Conservation (phyloP, 352 stramenopile genomes). For the Pythium guiyangense region DNA sequence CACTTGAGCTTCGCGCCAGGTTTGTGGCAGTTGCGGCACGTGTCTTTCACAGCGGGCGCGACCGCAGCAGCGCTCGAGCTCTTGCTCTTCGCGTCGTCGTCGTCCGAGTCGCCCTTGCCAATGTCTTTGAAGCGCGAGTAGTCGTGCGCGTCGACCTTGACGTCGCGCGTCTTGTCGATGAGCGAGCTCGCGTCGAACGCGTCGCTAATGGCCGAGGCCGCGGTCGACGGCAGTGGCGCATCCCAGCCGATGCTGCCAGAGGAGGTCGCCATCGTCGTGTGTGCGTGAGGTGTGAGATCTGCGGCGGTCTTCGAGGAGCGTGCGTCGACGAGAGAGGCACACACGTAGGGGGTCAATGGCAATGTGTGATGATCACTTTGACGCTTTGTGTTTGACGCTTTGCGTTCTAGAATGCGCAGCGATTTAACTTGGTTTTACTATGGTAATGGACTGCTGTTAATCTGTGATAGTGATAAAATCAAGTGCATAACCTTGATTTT, state of each 20-base stretch:
- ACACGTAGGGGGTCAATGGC: too few species aligned
- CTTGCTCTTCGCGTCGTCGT: conserved; percentile 21
- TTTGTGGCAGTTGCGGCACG: conserved; percentile 80
- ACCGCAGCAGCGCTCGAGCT: conserved; percentile 9
- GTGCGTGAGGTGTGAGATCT: not conserved
- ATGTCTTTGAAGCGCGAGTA: conserved; percentile 87
- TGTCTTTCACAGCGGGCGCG: conserved; percentile 14
- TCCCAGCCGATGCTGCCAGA: conserved; percentile 43
- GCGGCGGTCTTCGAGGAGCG: too few species aligned
- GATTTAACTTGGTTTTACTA: too few species aligned
- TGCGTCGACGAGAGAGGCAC: too few species aligned
- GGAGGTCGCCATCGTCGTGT: not conserved
- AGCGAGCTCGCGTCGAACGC: conserved; percentile 32
- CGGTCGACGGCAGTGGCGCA: conserved; percentile 21
- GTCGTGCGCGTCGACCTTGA: conserved; percentile 78
- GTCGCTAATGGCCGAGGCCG: not conserved
- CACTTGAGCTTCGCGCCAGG: conserved; percentile 79
- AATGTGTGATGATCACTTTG: too few species aligned
- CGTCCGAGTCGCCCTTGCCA: conserved; percentile 30
- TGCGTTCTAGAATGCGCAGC: too few species aligned
- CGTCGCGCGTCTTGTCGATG: conserved; percentile 58
- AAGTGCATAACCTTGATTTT: too few species aligned
- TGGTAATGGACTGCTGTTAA: too few species aligned
- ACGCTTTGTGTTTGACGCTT: too few species aligned
- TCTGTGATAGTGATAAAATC: too few species aligned